Conservation (phyloP, 768 basidiomycete genomes). For the Termitomyces sp. region DNA sequence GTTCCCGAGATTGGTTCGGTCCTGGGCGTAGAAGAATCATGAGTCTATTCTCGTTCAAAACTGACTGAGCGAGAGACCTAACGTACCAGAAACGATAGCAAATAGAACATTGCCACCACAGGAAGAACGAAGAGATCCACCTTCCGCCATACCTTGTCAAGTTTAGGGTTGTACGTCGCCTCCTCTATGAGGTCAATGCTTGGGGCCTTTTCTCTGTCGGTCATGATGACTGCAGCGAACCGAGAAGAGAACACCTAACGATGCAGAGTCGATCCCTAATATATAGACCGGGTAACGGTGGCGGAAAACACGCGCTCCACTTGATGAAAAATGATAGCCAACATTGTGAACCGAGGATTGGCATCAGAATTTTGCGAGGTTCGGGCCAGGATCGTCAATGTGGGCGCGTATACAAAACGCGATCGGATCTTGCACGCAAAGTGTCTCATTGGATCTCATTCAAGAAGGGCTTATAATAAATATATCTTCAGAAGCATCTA, state of each 20-base stretch:
- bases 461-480: no score
- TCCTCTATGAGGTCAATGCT: background rate
- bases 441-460: no score
- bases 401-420: no score
- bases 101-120: slow-evolving; percentile 29
- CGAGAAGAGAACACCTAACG: background rate
- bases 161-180: slow-evolving; percentile 17
- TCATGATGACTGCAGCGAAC: background rate
- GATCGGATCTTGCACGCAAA: no score
- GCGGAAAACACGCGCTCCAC: no score
- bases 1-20: background rate
- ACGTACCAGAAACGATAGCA: slow-evolving; percentile 34
- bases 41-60: slow-evolving; percentile 26
- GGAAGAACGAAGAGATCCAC: slow-evolving; percentile 33
- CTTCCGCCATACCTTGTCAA: slow-evolving; percentile 35
- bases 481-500: no score
- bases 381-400: no score
- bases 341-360: no score
- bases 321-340: no score
- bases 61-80: slow-evolving; percentile 36
- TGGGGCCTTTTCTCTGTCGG: background rate
- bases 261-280: no score
- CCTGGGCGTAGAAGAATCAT: background rate
- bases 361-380: no score
- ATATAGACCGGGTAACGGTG: no score